Conservation (phyloP, 352 stramenopile genomes). For the Plasmopara viticola region DNA sequence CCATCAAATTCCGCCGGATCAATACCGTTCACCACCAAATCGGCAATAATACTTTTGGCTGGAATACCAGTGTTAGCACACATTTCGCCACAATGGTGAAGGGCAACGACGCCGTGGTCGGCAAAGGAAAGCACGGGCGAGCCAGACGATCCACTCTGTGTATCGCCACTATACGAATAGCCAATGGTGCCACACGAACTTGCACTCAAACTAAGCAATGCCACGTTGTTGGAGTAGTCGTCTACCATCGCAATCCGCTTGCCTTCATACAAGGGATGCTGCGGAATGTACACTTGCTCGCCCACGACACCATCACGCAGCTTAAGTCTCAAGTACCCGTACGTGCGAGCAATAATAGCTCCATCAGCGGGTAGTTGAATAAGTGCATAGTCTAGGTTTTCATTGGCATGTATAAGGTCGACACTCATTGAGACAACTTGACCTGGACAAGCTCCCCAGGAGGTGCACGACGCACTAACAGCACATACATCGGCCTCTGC, state of each 20-base stretch:
- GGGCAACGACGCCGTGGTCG: conserved; percentile 53
- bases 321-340: conserved; percentile 48
- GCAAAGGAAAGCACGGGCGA: conserved; percentile 43
- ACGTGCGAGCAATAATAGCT: conserved; percentile 20
- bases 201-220: conserved; percentile 28
- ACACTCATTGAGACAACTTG: conserved; percentile 32
- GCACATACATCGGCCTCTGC: conserved; percentile 31
- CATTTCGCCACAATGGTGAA: conserved; percentile 56
- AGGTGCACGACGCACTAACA: conserved; percentile 18
- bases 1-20: conserved; percentile 30
- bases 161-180: conserved; percentile 59
- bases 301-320: conserved; percentile 17
- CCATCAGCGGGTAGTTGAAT: conserved; percentile 28
- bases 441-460: conserved; percentile 20
- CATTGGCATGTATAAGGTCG: conserved; percentile 33
- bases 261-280: conserved; percentile 35
- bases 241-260: conserved; percentile 45
- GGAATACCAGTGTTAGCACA: conserved; percentile 57
- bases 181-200: conserved; percentile 30
- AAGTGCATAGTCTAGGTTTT: conserved; percentile 47
- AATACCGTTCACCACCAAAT: conserved; percentile 22
- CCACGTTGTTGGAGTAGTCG: conserved; percentile 34
- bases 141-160: conserved; percentile 51
- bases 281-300: conserved; percentile 45
- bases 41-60: conserved; percentile 30